Percentiles rank a stretch among this genome's conserved stretches.
phyloP scores from a whole-genome alignment of 805 yeast genomes.

The Saccharomyces eubayanus region DNA sequence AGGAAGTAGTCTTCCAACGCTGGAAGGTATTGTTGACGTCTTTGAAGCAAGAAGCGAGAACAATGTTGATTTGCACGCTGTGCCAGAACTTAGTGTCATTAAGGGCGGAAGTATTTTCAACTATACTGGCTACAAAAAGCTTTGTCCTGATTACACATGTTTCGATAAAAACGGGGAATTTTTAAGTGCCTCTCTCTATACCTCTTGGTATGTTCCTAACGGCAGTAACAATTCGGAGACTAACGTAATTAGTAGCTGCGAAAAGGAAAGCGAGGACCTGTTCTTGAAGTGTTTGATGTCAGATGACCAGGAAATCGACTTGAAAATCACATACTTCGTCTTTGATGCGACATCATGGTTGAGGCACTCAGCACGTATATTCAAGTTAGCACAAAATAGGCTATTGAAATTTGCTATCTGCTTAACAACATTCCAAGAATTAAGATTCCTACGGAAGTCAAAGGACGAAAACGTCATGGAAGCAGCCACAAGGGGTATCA shows the following conservation, averaged over 20 bases:
- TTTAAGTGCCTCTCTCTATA: conserved; percentile 28
- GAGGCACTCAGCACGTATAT: conserved; percentile 69
- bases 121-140: conserved; percentile 26
- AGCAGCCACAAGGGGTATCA: conserved; percentile 73
- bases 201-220: conserved; percentile 14
- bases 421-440: conserved; percentile 68
- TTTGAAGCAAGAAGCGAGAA: conserved; percentile 17
- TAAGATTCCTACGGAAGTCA: conserved; percentile 61
- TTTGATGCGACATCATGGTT: conserved; percentile 76
- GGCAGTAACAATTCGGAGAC: background rate
- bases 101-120: conserved; percentile 26
- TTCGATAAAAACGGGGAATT: conserved; percentile 31
- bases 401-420: conserved; percentile 59
- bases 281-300: conserved; percentile 16
- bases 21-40: background rate
- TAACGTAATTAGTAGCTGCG: background rate
- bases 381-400: conserved; percentile 54
- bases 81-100: conserved; percentile 22
- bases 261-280: conserved; percentile 13
- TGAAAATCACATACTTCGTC: conserved; percentile 47
- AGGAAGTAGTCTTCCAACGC: background rate
- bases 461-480: conserved; percentile 68
- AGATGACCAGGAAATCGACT: conserved; percentile 39
- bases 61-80: conserved; percentile 16
- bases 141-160: conserved; percentile 21